phyloP scores from a whole-genome alignment of 2,329 filamentous ascomycete species.

The Ceratocystiopsis minuta region DNA sequence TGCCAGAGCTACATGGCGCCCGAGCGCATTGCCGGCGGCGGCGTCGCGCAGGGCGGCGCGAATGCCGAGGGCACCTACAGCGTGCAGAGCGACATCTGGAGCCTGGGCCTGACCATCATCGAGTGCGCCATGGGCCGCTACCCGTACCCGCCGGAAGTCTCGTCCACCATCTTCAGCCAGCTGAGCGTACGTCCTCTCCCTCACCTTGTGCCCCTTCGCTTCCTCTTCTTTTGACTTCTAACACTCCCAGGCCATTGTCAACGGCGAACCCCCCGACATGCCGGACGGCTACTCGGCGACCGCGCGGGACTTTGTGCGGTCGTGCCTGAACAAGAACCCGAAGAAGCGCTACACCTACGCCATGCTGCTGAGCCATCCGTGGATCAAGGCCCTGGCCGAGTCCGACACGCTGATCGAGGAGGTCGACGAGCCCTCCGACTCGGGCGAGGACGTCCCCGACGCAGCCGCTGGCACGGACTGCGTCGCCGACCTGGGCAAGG shows the following conservation, averaged over 20 bases:
- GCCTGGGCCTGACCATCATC: constrained; percentile 80
- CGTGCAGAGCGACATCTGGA: constrained; percentile 97
- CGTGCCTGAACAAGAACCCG: constrained; percentile 83
- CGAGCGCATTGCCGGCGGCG: constrained; percentile 80
- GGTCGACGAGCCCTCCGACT: constrained; percentile 16
- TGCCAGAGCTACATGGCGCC: constrained; percentile 99
- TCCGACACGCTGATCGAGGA: constrained; percentile 19
- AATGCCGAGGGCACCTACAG: constrained; percentile 74
- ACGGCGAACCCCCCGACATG: constrained; percentile 83
- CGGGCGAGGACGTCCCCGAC: constrained; percentile 17
- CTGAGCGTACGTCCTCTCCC: constrained; percentile 54
- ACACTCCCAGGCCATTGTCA: constrained; percentile 67
- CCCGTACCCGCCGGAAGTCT: constrained; percentile 92
- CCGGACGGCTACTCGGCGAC: constrained; percentile 65
- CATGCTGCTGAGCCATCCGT: constrained; percentile 75
- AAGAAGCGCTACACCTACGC: constrained; percentile 86
- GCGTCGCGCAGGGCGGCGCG: constrained; percentile 54
- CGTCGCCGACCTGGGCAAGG: constrained; percentile 16
- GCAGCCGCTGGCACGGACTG: constrained; percentile 10
- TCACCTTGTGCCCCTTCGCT: no score
- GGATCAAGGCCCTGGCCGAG: constrained; percentile 37
- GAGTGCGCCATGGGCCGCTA: constrained; percentile 91
- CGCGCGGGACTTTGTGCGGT: constrained; percentile 71
- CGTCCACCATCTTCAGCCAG: constrained; percentile 96
- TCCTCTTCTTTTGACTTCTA: neutral